A percentile compares a stretch with the other conserved stretches of the same genome.
Conservation (phyloP, 140 eudicot genomes). For the Oenanthe javanica region DNA sequence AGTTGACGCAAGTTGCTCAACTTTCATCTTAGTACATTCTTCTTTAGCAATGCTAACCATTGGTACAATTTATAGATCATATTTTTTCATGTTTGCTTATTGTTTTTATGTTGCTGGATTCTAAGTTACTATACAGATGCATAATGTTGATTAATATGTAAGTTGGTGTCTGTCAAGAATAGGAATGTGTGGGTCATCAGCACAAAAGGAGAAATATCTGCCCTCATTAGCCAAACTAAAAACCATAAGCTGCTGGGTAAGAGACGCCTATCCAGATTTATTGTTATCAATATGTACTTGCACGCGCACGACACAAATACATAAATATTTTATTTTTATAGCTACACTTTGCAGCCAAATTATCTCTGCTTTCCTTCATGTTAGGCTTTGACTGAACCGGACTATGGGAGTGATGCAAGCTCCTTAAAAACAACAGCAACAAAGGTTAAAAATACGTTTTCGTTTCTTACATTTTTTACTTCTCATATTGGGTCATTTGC, state of each 20-base stretch:
- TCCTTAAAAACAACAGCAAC: slow-evolving; percentile 77
- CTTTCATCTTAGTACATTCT: slow-evolving; percentile 92
- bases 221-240: slow-evolving; percentile 79
- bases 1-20: slow-evolving; percentile 97
- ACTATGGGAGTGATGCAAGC: slow-evolving; percentile 98
- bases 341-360: background rate
- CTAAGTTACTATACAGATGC: background rate
- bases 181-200: slow-evolving; percentile 88
- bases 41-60: slow-evolving; percentile 97
- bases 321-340: background rate
- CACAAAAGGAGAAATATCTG: slow-evolving; percentile 73
- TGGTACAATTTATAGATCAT: slow-evolving; percentile 32
- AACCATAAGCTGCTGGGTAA: slow-evolving; percentile 88
- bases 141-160: slow-evolving; percentile 12
- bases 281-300: background rate
- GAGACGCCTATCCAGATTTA: slow-evolving; percentile 12
- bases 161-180: slow-evolving; percentile 27
- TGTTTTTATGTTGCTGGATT: background rate
- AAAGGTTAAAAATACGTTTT: slow-evolving; percentile 40
- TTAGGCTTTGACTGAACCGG: slow-evolving; percentile 93
- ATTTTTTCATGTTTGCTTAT: background rate
- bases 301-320: background rate
- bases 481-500: background rate
- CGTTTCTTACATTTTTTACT: slow-evolving; percentile 2
- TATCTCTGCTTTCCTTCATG: background rate